phyloP scores from a whole-genome alignment of 148 eudicot species.

The Silene latifolia region DNA sequence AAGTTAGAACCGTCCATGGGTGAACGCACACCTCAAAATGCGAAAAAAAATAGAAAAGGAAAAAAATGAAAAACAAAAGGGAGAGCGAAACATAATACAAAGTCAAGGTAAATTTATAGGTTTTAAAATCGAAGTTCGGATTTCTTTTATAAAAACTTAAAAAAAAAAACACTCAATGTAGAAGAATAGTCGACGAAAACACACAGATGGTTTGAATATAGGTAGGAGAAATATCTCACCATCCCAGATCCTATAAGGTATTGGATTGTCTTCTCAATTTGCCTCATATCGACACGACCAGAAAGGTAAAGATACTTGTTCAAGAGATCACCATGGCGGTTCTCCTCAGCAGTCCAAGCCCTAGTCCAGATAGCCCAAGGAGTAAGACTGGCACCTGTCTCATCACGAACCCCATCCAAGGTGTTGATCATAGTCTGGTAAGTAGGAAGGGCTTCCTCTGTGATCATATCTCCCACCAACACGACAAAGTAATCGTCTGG shows the following conservation, averaged over 20 bases:
- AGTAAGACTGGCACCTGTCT: conserved; percentile 44
- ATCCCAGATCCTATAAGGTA: conserved; percentile 49
- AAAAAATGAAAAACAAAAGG: no score
- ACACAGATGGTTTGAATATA: neutral
- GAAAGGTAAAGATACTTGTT: conserved; percentile 53
- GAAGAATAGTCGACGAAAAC: no score
- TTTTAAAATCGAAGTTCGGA: no score
- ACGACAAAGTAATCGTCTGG: conserved; percentile 49
- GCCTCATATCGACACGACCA: conserved; percentile 47
- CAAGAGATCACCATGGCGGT: conserved; percentile 45
- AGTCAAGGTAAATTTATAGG: no score
- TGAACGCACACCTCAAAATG: no score
- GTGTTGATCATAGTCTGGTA: conserved; percentile 48
- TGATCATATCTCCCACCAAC: conserved; percentile 50
- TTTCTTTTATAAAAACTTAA: no score
- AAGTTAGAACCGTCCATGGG: no score
- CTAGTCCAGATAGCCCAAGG: conserved; percentile 49
- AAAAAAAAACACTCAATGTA: no score
- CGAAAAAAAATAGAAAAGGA: no score
- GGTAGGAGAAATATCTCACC: conserved; percentile 25
- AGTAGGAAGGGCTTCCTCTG: conserved; percentile 54
- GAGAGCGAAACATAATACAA: no score
- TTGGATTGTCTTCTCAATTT: conserved; percentile 48
- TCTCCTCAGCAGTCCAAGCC: conserved; percentile 54
- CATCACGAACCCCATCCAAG: conserved; percentile 46